A percentile compares a stretch with the other conserved stretches of the same genome.
These are phyloP conservation scores for Tetratostichococcus sp. DNA, from an alignment of 139 green algal species.

Conservation along the genomic window DNA sequence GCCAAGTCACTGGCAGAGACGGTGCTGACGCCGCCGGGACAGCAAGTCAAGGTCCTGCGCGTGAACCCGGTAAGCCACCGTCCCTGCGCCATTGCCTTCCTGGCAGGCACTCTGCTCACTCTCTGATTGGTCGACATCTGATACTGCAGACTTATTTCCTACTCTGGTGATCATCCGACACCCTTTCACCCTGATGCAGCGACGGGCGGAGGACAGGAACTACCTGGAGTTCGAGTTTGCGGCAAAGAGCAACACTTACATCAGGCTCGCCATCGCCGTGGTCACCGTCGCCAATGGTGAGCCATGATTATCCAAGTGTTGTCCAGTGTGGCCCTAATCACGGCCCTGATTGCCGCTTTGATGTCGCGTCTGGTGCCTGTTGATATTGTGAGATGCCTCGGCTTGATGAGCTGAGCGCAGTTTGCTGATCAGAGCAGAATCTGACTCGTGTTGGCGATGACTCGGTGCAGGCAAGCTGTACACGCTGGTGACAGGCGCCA, in stretches of 20 bases:
- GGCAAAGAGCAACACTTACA: conserved; percentile 63
- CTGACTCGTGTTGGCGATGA: neutral
- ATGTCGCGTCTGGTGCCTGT: too few relatives aligned
- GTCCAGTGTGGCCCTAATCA: too few relatives aligned
- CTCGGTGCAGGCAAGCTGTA: conserved; percentile 85
- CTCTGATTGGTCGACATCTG: too few relatives aligned
- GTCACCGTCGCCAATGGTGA: conserved; percentile 70
- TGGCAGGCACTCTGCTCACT: neutral
- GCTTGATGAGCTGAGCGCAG: too few relatives aligned
- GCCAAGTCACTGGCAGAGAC: conserved; percentile 33
- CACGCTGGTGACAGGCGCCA: conserved; percentile 84
- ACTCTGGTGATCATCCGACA: too few relatives aligned
- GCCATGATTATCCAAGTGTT: neutral
- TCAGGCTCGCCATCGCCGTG: conserved; percentile 70
- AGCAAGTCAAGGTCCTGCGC: conserved; percentile 70
- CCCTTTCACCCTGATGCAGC: conserved; percentile 28
- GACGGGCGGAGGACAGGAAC: conserved; percentile 59
- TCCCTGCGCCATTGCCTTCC: neutral
- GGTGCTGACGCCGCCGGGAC: conserved; percentile 63
- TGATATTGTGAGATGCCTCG: neutral
- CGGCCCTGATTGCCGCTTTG: too few relatives aligned
- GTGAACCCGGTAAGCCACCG: conserved; percentile 46
- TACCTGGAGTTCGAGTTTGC: conserved; percentile 95
- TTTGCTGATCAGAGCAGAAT: too few relatives aligned
- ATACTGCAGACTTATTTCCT: too few relatives aligned